Conservation (phyloP, 2,329 filamentous ascomycete genomes). For the Cadophora sp. region DNA sequence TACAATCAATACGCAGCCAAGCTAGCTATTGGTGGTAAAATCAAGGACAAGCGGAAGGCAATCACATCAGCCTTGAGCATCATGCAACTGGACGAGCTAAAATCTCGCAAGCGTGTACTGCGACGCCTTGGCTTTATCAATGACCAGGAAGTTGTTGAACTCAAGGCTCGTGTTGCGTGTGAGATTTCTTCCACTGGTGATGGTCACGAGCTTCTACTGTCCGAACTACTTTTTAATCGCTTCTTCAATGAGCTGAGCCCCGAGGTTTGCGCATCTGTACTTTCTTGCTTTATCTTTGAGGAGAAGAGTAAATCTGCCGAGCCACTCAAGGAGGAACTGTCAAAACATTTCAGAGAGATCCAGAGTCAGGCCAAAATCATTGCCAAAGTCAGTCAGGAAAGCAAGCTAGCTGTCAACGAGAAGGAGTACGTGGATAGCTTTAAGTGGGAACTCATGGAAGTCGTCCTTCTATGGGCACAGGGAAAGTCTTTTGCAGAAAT, state of each 20-base stretch:
- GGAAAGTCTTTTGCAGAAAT: constrained; percentile 92
- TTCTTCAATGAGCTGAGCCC: constrained; percentile 97
- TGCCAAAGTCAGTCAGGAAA: constrained; percentile 93
- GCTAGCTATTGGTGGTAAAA: constrained; percentile 75
- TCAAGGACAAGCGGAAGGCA: constrained; percentile 87
- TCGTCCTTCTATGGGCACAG: constrained; percentile 89
- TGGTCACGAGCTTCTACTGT: constrained; percentile 91
- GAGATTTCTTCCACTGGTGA: constrained; percentile 86
- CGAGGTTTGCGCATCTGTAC: constrained; percentile 82
- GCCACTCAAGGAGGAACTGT: constrained; percentile 80
- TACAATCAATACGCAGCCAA: constrained; percentile 90
- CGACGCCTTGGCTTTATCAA: constrained; percentile 96
- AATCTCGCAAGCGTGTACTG: constrained; percentile 92
- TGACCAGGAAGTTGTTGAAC: constrained; percentile 91
- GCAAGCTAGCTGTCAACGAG: constrained; percentile 92
- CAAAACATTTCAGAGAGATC: constrained; percentile 85
- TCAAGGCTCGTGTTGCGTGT: constrained; percentile 96
- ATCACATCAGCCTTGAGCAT: constrained; percentile 87
- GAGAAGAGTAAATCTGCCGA: constrained; percentile 82
- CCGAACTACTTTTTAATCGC: constrained; percentile 92
- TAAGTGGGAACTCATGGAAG: constrained; percentile 97
- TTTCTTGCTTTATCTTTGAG: constrained; percentile 97
- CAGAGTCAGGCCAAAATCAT: constrained; percentile 86
- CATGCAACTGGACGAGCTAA: constrained; percentile 93
- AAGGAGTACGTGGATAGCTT: constrained; percentile 90